Percentiles rank a stretch among this genome's conserved stretches.
Conservation (phyloP, 2,329 filamentous ascomycete species). For the Xylariomycetidae sp. region DNA sequence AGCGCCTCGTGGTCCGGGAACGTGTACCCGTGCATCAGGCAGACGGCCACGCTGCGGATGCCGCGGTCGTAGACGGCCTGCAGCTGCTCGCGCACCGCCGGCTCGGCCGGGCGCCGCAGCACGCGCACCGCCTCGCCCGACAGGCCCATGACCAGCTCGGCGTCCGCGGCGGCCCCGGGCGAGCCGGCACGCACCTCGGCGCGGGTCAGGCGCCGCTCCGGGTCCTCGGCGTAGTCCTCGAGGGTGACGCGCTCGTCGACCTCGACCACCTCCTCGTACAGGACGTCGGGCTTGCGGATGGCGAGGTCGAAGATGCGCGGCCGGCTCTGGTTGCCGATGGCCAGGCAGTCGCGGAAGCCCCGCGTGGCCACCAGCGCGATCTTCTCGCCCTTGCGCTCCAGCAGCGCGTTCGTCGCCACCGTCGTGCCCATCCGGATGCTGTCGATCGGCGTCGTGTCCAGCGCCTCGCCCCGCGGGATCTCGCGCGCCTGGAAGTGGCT, state of each 20-base stretch:
- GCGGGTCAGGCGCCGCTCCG: slow-evolving; percentile 50
- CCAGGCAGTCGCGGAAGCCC: slow-evolving; percentile 81
- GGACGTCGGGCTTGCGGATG: slow-evolving; percentile 78
- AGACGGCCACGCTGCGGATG: slow-evolving; percentile 79
- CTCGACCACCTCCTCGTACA: slow-evolving; percentile 83
- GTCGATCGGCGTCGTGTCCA: slow-evolving; percentile 80
- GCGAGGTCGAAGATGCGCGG: slow-evolving; percentile 88
- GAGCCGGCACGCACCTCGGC: slow-evolving; percentile 49
- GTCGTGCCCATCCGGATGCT: slow-evolving; percentile 96
- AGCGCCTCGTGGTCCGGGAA: slow-evolving; percentile 80
- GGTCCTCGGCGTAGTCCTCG: slow-evolving; percentile 89
- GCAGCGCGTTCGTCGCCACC: slow-evolving; percentile 83
- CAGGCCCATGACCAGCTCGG: slow-evolving; percentile 61
- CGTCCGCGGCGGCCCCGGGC: slow-evolving; percentile 37
- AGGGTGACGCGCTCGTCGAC: slow-evolving; percentile 85
- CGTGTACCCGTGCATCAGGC: slow-evolving; percentile 87
- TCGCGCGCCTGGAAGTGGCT: slow-evolving; percentile 68
- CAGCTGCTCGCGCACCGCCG: slow-evolving; percentile 52
- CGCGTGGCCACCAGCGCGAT: slow-evolving; percentile 83
- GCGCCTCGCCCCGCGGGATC: slow-evolving; percentile 70
- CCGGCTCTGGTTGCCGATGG: slow-evolving; percentile 85
- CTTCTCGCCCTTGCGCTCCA: slow-evolving; percentile 84
- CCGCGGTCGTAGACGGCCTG: slow-evolving; percentile 63
- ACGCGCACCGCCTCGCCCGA: slow-evolving; percentile 72
- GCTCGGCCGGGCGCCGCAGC: slow-evolving; percentile 53